Base-by-base conservation (phyloP, 345 rosid species). In the Arabidopsis thaliana region DNA sequence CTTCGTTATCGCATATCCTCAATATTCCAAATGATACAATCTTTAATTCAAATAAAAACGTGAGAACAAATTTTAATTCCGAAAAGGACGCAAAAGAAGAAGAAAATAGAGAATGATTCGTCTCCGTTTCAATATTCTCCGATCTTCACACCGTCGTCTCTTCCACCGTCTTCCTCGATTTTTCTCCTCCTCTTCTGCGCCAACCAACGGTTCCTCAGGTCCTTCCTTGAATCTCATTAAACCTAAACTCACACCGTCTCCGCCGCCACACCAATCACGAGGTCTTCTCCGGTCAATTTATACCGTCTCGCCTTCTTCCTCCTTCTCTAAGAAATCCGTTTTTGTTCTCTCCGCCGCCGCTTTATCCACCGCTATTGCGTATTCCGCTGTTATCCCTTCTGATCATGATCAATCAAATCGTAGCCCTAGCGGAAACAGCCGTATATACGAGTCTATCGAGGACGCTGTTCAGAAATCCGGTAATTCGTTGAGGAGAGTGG, bases 271-370 rank as follows among this genome's bases (percentile, higher is more conserved):
- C 2, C 61, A 46, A 9, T 33, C 68, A 1, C 81, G 46, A 34
- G 53, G 78, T 6, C 84, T 56, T 6, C 80, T 87, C 1, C 67
- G 82, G 4, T 67, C 78, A 55, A 49, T 71, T 51, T 34, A 80
- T 66, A 23, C 75, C 69, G n/a, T 81, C 57, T 36, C 75, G 25
- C 45, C 51, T 1, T 12, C 82, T 61, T 69, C 84, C 16, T 71
- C 67, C 13, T 59, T 80, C 38, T 73, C 84, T 4, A 87, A 86
- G 48, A 81, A 72, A 50, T 82, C 96, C 44, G 22, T 76, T 7
- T 55, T 86, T 42, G 80, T 78, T 23, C 82, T 90, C 63, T 89
- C 93, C 76, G 91, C 93, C 51, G 84, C 93, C 4, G 79, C 82
- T 65, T 71, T 90, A 40, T 86, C 92, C 14, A 73, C 87, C 28